These are phyloP conservation scores for Tulasnella sp. DNA, from an alignment of 768 basidiomycete genomes.

Conservation along the genomic window DNA sequence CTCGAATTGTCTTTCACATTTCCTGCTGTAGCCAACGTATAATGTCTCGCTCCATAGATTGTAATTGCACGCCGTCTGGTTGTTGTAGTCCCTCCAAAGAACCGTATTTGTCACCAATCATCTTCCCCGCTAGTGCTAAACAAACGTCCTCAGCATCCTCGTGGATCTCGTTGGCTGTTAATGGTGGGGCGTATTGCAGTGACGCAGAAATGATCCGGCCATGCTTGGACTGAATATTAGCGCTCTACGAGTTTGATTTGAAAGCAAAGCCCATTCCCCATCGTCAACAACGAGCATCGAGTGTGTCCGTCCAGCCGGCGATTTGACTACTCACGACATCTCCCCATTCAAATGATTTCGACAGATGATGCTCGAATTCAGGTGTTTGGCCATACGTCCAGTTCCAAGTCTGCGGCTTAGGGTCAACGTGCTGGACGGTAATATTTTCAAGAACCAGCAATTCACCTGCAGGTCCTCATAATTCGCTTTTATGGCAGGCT, in stretches of 20 bases:
- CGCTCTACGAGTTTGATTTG: constrained; percentile 29
- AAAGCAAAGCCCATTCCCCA: background rate
- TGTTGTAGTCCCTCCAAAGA: background rate
- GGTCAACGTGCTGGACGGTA: too few relatives aligned
- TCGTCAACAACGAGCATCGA: constrained; percentile 19
- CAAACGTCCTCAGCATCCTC: constrained; percentile 5
- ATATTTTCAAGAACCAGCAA: too few relatives aligned
- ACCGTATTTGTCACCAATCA: constrained; percentile 15
- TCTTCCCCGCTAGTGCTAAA: background rate
- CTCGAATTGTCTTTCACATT: constrained; percentile 9
- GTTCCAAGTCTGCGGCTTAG: constrained; percentile 80
- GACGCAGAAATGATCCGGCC: constrained; percentile 38
- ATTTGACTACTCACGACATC: constrained; percentile 29
- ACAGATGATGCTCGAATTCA: constrained; percentile 65
- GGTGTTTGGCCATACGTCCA: constrained; percentile 93
- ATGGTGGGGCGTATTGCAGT: background rate
- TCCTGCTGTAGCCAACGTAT: constrained; percentile 11
- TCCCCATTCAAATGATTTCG: constrained; percentile 33
- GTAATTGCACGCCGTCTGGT: background rate
- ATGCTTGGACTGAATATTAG: constrained; percentile 49
- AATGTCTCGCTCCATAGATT: constrained; percentile 5
- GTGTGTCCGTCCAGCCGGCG: too few relatives aligned
- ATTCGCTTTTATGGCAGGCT: constrained; percentile 35
- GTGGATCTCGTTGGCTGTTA: background rate
- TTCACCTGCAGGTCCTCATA: constrained; percentile 55